These are phyloP conservation scores for Chalciporus piperatus DNA, from an alignment of 768 basidiomycete genomes.

Conservation along the genomic window DNA sequence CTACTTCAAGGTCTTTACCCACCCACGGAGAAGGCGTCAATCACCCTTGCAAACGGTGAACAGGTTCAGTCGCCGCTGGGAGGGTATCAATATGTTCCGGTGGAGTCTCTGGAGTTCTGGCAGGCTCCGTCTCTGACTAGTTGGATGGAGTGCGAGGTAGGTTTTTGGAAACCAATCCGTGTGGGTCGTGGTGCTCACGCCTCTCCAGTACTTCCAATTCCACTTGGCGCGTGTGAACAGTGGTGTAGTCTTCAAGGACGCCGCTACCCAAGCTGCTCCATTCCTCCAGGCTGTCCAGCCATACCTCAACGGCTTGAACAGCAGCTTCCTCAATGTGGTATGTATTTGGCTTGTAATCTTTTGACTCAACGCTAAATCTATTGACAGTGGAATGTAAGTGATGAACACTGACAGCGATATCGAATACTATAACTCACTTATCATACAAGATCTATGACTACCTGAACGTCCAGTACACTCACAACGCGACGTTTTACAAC, in stretches of 20 bases:
- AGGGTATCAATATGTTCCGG: conserved; percentile 82
- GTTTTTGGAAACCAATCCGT: neutral
- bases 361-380: conserved; percentile 1
- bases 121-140: conserved; percentile 66
- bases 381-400: conserved; percentile 69
- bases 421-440: neutral
- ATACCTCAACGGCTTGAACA: conserved; percentile 62
- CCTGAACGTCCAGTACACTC: conserved; percentile 69
- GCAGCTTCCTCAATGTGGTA: conserved; percentile 65
- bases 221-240: conserved; percentile 23
- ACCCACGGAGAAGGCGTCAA: conserved; percentile 61
- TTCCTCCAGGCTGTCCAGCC: conserved; percentile 68
- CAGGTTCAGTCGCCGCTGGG: conserved; percentile 71
- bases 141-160: conserved; percentile 63
- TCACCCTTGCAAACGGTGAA: conserved; percentile 70
- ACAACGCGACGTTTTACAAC: conserved; percentile 77
- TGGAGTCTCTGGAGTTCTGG: conserved; percentile 54
- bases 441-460: conserved; percentile 64
- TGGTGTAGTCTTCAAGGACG: conserved; percentile 50
- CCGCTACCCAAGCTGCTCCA: conserved; percentile 49
- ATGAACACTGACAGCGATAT: neutral
- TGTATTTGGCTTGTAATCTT: conserved; percentile 25
- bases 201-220: conserved; percentile 24
- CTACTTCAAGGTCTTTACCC: conserved; percentile 84
- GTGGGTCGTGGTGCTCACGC: neutral